Percentiles rank a stretch among this genome's conserved stretches.
These are phyloP conservation scores for Ogataea dorogensis DNA, from an alignment of 805 yeast species.

Conservation along the genomic window DNA sequence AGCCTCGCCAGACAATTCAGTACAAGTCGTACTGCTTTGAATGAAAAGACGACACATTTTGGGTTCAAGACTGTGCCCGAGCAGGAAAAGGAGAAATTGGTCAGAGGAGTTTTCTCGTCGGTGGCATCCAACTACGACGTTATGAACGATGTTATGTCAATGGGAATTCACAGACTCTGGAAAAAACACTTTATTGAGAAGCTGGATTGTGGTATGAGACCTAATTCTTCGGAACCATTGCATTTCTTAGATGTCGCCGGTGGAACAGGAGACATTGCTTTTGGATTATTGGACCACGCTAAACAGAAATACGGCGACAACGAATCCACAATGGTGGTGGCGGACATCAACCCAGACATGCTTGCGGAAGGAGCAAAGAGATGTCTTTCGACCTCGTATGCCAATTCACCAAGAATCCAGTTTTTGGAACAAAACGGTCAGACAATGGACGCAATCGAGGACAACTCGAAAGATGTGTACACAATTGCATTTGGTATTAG, in stretches of 20 bases:
- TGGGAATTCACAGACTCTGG: slow-evolving; percentile 95
- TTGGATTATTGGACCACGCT: slow-evolving; percentile 91
- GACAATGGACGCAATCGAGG: slow-evolving; percentile 75
- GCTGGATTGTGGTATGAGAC: slow-evolving; percentile 90
- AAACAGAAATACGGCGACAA: slow-evolving; percentile 71
- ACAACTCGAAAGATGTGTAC: slow-evolving; percentile 88
- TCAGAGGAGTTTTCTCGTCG: slow-evolving; percentile 85
- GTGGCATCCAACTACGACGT: slow-evolving; percentile 93
- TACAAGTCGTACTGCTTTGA: slow-evolving; percentile 4
- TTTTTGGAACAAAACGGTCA: slow-evolving; percentile 95
- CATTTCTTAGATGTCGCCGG: slow-evolving; percentile 96
- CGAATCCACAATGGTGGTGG: slow-evolving; percentile 79
- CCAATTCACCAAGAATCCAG: slow-evolving; percentile 66
- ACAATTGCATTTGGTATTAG: slow-evolving; percentile 97
- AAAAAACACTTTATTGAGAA: slow-evolving; percentile 84
- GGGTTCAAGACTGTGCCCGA: slow-evolving; percentile 82
- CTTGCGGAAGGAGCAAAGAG: slow-evolving; percentile 86
- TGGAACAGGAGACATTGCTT: slow-evolving; percentile 98
- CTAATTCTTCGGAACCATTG: slow-evolving; percentile 72
- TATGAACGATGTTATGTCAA: slow-evolving; percentile 97
- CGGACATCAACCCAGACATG: slow-evolving; percentile 96
- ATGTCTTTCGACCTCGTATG: slow-evolving; percentile 55
- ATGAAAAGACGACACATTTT: slow-evolving; percentile 74
- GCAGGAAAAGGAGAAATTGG: slow-evolving; percentile 78
- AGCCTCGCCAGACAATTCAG: slow-evolving; percentile 5